phyloP scores from a whole-genome alignment of 164 flowering plant species.

The Piper longum region DNA sequence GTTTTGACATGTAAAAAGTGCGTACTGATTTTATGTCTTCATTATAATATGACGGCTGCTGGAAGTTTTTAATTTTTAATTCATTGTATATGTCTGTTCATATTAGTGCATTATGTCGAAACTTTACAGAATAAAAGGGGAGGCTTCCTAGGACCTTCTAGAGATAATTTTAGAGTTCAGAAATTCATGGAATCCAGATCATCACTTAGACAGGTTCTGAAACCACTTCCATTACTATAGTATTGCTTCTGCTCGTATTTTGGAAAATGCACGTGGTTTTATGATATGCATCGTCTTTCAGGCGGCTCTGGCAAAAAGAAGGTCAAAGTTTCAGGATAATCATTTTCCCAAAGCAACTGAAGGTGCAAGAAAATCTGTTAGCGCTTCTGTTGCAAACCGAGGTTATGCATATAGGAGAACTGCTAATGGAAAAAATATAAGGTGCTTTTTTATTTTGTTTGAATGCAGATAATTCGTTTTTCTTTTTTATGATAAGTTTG shows the following conservation, averaged over 20 bases:
- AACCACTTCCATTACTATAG: neutral
- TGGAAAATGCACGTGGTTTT: neutral
- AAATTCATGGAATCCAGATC: conserved; percentile 62
- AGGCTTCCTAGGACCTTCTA: conserved; percentile 16
- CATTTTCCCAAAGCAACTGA: conserved; percentile 65
- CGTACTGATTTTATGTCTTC: too few relatives aligned
- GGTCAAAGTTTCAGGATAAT: conserved; percentile 64
- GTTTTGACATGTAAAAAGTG: too few relatives aligned
- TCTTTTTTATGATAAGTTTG: too few relatives aligned
- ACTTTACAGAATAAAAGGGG: conserved; percentile 34
- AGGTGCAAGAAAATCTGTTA: conserved; percentile 62
- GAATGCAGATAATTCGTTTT: neutral
- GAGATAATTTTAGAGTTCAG: conserved; percentile 40
- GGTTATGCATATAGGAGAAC: conserved; percentile 23
- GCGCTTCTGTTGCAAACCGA: conserved; percentile 45
- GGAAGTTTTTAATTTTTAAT: too few relatives aligned
- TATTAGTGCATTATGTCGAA: too few relatives aligned
- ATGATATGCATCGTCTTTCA: conserved; percentile 8
- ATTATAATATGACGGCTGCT: too few relatives aligned
- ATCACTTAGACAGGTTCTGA: conserved; percentile 70
- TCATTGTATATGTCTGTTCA: too few relatives aligned
- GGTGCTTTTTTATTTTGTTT: neutral
- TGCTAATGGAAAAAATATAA: conserved; percentile 24
- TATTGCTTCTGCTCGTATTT: neutral
- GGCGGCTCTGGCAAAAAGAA: conserved; percentile 75